Conservation (phyloP, 805 yeast species). For the Metschnikowia henanensis region DNA sequence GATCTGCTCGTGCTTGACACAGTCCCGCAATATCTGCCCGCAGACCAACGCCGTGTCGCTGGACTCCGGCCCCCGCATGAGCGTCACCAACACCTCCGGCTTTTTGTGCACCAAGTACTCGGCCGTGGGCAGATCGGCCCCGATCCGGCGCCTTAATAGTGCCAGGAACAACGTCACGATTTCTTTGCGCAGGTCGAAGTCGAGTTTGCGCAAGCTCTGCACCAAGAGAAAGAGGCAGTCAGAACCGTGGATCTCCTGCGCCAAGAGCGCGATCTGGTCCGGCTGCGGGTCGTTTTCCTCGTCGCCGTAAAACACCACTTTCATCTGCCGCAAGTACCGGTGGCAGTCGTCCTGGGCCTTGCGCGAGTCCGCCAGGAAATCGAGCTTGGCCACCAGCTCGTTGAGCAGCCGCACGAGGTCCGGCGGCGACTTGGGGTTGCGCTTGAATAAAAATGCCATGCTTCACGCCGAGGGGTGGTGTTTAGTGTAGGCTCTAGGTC, state of each 20-base stretch:
- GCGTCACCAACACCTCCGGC: slow-evolving; percentile 60
- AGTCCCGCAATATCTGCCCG: slow-evolving; percentile 82
- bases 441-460: slow-evolving; percentile 90
- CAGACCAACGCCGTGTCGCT: slow-evolving; percentile 71
- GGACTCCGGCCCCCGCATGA: slow-evolving; percentile 72
- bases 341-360: slow-evolving; percentile 73
- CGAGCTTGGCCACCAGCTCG: slow-evolving; percentile 70
- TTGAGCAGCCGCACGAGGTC: slow-evolving; percentile 76
- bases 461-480: too few species aligned
- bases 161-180: slow-evolving; percentile 72
- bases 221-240: slow-evolving; percentile 69
- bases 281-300: slow-evolving; percentile 63
- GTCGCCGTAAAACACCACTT: slow-evolving; percentile 67
- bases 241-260: slow-evolving; percentile 74
- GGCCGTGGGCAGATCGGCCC: slow-evolving; percentile 79
- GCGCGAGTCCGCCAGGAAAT: slow-evolving; percentile 39
- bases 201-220: slow-evolving; percentile 60
- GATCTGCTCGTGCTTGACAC: slow-evolving; percentile 74
- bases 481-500: too few species aligned
- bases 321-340: slow-evolving; percentile 62
- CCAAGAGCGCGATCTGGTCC: slow-evolving; percentile 72
- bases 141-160: slow-evolving; percentile 74
- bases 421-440: slow-evolving; percentile 86
- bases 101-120: slow-evolving; percentile 66
- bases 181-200: slow-evolving; percentile 88